Percentiles rank a stretch among this genome's conserved stretches.
Evolutionary conservation across 2,329 filamentous ascomycete genomes (phyloP).

Genomic region (Colletotrichum sp.): DNA sequence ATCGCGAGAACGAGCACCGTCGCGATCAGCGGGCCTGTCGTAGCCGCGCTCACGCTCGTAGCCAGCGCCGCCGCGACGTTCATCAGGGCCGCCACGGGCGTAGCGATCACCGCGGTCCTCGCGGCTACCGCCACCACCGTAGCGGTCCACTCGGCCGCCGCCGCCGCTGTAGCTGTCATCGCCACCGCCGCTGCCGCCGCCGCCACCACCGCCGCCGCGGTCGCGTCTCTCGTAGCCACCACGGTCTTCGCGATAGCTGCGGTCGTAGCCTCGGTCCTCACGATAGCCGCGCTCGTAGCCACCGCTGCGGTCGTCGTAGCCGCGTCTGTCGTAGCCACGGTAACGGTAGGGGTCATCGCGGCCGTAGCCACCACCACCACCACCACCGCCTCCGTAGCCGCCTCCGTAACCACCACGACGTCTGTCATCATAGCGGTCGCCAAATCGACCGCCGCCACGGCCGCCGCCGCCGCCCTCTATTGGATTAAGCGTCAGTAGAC

Average conservation of each 20-base stretch:
- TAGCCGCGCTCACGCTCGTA: conserved; percentile 55
- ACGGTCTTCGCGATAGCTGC: conserved; percentile 54
- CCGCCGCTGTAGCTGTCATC: conserved; percentile 32
- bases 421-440: conserved; percentile 69
- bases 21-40: conserved; percentile 36
- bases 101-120: conserved; percentile 48
- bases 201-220: conserved; percentile 48
- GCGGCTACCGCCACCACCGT: conserved; percentile 40
- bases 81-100: conserved; percentile 46
- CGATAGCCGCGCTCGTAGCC: conserved; percentile 58
- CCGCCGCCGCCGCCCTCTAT: conserved; percentile 49
- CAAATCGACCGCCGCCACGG: conserved; percentile 51
- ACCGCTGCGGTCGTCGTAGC: conserved; percentile 32
- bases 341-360: conserved; percentile 65
- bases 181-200: conserved; percentile 43
- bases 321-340: conserved; percentile 53
- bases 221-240: conserved; percentile 63
- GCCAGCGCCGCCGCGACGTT: conserved; percentile 38
- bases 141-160: conserved; percentile 47
- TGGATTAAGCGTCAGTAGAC: background rate
- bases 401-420: conserved; percentile 65
- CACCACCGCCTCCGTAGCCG: conserved; percentile 39
- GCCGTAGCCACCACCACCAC: conserved; percentile 45
- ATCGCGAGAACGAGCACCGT: conserved; percentile 44
- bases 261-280: conserved; percentile 51